A percentile compares a stretch with the other conserved stretches of the same genome.
These are phyloP conservation scores for Medicago lupulina DNA, from an alignment of 306 rosid genomes.

Conservation along the genomic window DNA sequence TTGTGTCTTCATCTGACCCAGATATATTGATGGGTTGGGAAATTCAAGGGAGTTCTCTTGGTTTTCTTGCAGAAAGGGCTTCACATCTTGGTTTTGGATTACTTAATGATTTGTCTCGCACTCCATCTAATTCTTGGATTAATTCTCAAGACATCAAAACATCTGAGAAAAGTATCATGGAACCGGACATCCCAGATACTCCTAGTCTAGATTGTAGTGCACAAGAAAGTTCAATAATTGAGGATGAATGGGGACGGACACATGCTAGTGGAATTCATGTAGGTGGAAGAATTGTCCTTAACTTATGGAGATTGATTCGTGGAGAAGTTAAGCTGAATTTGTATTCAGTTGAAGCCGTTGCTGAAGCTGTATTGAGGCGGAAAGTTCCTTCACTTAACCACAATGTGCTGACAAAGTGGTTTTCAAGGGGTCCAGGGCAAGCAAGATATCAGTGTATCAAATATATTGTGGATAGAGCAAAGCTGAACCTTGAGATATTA, in stretches of 20 bases:
- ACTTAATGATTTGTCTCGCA: slow-evolving; percentile 78
- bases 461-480: slow-evolving; percentile 66
- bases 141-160: slow-evolving; percentile 52
- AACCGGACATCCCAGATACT: slow-evolving; percentile 51
- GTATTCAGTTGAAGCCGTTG: slow-evolving; percentile 86
- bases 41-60: slow-evolving; percentile 92
- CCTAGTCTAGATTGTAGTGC: slow-evolving; percentile 54
- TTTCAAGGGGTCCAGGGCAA: slow-evolving; percentile 79
- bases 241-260: slow-evolving; percentile 99
- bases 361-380: slow-evolving; percentile 84
- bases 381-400: slow-evolving; percentile 67
- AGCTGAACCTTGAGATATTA: slow-evolving; percentile 82
- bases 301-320: slow-evolving; percentile 88
- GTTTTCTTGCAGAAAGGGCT: slow-evolving; percentile 93
- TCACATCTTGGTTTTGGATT: slow-evolving; percentile 76
- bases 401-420: slow-evolving; percentile 79
- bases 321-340: slow-evolving; percentile 88
- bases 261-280: slow-evolving; percentile 96
- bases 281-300: slow-evolving; percentile 94
- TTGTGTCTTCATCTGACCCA: slow-evolving; percentile 72
- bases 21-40: slow-evolving; percentile 96
- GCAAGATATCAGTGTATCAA: slow-evolving; percentile 83
- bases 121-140: slow-evolving; percentile 65
- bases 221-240: slow-evolving; percentile 69
- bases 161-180: slow-evolving; percentile 53